phyloP scores from a whole-genome alignment of 257 asterid genomes.

The Nicotiana benthamiana region DNA sequence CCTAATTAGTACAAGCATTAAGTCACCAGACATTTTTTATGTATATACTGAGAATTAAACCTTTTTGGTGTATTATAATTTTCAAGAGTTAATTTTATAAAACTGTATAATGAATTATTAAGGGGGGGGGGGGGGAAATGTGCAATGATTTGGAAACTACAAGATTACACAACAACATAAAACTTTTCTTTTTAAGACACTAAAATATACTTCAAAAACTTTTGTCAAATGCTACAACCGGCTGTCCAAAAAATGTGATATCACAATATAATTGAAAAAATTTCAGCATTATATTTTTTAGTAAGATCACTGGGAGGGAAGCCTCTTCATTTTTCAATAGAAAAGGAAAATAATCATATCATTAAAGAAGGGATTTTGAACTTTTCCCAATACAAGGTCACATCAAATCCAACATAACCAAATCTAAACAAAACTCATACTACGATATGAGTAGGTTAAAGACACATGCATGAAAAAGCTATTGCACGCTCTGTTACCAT shows the following conservation, averaged over 20 bases:
- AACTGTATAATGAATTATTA: too few species aligned
- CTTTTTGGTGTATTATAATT: too few species aligned
- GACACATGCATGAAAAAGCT: slow-evolving; percentile 27
- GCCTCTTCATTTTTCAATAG: background rate
- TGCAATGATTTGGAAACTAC: background rate
- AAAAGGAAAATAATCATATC: background rate
- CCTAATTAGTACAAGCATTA: too few species aligned
- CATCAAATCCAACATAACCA: slow-evolving; percentile 26
- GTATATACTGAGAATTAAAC: too few species aligned
- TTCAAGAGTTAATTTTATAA: too few species aligned
- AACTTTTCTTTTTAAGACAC: background rate
- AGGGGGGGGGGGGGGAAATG: too few species aligned
- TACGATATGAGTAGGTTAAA: slow-evolving; percentile 9
- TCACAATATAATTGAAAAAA: background rate
- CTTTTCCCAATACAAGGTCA: background rate
- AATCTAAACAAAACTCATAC: slow-evolving; percentile 15
- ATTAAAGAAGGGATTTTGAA: slow-evolving; percentile 13
- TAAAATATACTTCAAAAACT: background rate
- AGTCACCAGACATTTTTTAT: too few species aligned
- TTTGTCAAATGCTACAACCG: background rate
- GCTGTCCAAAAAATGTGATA: background rate
- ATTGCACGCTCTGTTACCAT: too few species aligned
- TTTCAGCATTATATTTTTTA: background rate
- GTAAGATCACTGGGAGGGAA: background rate
- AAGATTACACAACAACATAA: background rate